Evolutionary conservation across 2,329 filamentous ascomycete species (phyloP), one percentile per base, ranked within the genome.

Genomic region (Ophiostoma sp.): DNA sequence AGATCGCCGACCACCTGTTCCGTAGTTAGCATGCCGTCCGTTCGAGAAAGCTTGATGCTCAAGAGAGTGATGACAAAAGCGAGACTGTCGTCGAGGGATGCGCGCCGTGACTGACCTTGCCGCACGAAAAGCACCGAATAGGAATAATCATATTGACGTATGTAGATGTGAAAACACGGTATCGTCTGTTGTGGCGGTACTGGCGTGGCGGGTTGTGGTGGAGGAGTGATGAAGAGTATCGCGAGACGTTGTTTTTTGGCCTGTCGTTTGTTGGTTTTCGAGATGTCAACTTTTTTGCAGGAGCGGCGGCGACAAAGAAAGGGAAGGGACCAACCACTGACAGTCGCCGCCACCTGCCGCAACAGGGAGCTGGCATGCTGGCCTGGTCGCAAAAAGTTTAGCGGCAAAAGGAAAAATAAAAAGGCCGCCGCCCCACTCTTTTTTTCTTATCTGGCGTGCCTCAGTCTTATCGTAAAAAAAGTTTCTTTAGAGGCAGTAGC

Each of bases 91-190:
- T 12, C 22, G 17, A n/a, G 15, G 11, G 31, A 33, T 9, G 22
- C 9, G 22, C 22, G 57, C 25, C 33, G 57, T 22, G 25, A 78
- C 83, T 74, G 84, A 97, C 96, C 93, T 99, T 99, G 83, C 96
- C 96, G 83, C 96, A 99, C 74, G 96, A 98, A 85, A 99, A 99
- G 86, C 96, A 99, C 78, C 96, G 94, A 77, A 99, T 93, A 2
- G 96, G 96, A 78, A 99, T 98, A 84, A 99, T 99, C 96, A 99
- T 99, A 73, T 69, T 76, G 66, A 15, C 22, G 22, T 39, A 22
- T 15, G 17, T 64, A 7, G 28, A 50, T 45, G 33, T 12, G 42
- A 19, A 28, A 31, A 3, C 5, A 17, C n/a, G 12, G 50, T n/a
- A 36, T 48, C 36, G 61, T 19, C 6, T 11, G 33, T 39, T 28